Evolutionary conservation across 2,329 filamentous ascomycete genomes (phyloP), one percentile per base, ranked within the genome.

Genomic region (Pseudocercospora cruenta): DNA sequence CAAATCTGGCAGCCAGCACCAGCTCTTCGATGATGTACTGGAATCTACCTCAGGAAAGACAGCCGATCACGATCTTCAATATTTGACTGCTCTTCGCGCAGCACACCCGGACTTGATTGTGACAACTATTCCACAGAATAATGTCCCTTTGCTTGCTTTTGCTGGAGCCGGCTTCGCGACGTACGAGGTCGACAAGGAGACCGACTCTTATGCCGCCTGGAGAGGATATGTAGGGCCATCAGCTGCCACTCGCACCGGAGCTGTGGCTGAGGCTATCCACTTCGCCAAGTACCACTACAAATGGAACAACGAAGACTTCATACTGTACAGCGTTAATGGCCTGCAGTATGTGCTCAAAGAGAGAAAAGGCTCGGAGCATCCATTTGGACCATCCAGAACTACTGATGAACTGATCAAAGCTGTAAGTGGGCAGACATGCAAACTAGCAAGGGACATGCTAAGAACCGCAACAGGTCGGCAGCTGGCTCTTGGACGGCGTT

Each of bases 301-400:
- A 5, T 82, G 79, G 79, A 71, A 68, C 31, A 69, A 70, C 6
- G 76, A 81, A 65, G 72, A 78, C 55, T 82, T 80, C 67, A 77
- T 81, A 36, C 63, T 82, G n/a, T 82, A 80, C 65, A 69, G 66
- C 0, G 73, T 81, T 19, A 62, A 69, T 2, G 64, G 67, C n/a
- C 62, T 81, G 8, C 80, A 82, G 65, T 81, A 81, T 65, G 73
- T 82, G 33, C 70, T 81, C 54, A 81, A 79, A 62, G 79, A 80
- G 67, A 75, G 77, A 1, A 69, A 66, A 6, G 67, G 65, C 1
- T 63, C 64, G 4, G 80, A 82, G 69, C 76, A 74, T 31, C 64
- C 72, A 1, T 66, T 73, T 8, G 78, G 77, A 1, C 75, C 79
- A 19, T 80, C 78, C 5, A 70, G 70, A 2, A 67, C 73, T n/a